phyloP scores from a whole-genome alignment of 257 asterid genomes.

The Rehmannia glutinosa region DNA sequence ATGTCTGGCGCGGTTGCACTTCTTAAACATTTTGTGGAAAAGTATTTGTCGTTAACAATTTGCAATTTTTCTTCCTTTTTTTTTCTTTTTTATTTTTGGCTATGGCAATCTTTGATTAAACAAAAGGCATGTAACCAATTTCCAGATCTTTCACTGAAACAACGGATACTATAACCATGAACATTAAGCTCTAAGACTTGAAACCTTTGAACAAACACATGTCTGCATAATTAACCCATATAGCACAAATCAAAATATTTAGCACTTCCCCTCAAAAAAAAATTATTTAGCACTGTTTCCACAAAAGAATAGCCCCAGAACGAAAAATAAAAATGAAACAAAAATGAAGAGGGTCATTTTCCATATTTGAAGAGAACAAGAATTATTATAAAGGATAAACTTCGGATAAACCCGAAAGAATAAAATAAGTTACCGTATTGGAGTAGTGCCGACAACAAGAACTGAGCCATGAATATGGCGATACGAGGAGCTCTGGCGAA shows the following conservation, averaged over 20 bases:
- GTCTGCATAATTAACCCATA: background rate
- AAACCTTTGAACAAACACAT: conserved; percentile 4
- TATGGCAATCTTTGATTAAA: too few relatives aligned
- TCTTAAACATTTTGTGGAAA: too few relatives aligned
- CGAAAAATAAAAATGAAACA: background rate
- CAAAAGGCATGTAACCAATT: background rate
- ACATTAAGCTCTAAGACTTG: background rate
- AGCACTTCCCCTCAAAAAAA: too few relatives aligned
- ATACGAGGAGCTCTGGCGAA: conserved; percentile 77
- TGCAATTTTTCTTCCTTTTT: too few relatives aligned
- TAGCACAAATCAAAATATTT: background rate
- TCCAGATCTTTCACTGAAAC: background rate
- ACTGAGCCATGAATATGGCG: conserved; percentile 74
- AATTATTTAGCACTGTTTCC: too few relatives aligned
- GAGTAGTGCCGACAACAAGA: conserved; percentile 78
- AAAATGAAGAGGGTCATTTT: background rate
- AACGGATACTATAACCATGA: background rate
- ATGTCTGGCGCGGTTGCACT: too few relatives aligned
- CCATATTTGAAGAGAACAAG: background rate
- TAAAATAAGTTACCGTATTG: conserved; percentile 50
- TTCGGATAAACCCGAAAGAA: background rate
- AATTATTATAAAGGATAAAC: background rate
- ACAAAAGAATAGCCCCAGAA: background rate
- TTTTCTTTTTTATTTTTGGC: too few relatives aligned
- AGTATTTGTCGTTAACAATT: too few relatives aligned